Conservation (phyloP, 2,329 filamentous ascomycete genomes). For the Xylogone sp. region DNA sequence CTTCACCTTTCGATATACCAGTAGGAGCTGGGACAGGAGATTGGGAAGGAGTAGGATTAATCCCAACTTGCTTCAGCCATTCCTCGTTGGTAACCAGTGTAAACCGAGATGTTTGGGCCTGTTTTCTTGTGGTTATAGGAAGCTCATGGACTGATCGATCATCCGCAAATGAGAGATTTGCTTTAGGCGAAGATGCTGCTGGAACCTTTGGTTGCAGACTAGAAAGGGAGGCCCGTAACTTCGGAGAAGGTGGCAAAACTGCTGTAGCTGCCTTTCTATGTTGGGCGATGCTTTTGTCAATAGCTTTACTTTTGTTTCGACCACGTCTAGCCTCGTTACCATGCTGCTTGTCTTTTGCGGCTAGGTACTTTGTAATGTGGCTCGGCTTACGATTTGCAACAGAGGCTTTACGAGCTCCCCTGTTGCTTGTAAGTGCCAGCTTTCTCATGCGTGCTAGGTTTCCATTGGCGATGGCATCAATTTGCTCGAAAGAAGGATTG, state of each 20-base stretch:
- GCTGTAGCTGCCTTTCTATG: background rate
- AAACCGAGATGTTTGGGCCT: background rate
- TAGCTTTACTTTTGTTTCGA: background rate
- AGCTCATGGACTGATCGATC: background rate
- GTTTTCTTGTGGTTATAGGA: background rate
- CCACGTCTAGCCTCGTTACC: background rate
- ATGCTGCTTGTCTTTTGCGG: background rate
- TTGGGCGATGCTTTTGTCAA: background rate
- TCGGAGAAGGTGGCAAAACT: background rate
- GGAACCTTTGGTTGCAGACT: background rate
- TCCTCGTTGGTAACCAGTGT: background rate
- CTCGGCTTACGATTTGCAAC: background rate
- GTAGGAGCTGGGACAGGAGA: too few species aligned
- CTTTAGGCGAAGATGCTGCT: background rate
- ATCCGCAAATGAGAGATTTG: background rate
- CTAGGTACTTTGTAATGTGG: background rate
- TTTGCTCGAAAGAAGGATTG: slow-evolving; percentile 11
- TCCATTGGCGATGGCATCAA: slow-evolving; percentile 23
- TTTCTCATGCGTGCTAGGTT: slow-evolving; percentile 22
- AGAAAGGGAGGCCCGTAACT: background rate
- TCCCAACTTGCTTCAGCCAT: background rate
- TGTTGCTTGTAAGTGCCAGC: background rate
- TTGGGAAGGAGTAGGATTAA: too few species aligned
- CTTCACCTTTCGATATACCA: too few species aligned
- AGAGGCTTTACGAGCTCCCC: background rate